Percentiles rank a stretch among this genome's conserved stretches.
These are phyloP conservation scores for Yarrowia bubula DNA, from an alignment of 805 yeast genomes.

Conservation along the genomic window DNA sequence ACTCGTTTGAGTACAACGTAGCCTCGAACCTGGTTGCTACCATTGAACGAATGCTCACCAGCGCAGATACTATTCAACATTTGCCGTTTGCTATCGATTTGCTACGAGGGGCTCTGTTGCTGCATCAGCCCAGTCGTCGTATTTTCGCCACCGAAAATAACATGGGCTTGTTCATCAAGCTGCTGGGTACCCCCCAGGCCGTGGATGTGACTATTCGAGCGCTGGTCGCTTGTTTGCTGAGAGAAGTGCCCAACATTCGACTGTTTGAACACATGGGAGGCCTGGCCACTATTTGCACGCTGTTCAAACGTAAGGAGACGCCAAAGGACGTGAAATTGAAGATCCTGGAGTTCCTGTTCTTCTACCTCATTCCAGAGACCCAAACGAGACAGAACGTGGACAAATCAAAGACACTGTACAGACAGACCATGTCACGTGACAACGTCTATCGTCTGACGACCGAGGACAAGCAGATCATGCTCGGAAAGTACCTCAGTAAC, in stretches of 20 bases:
- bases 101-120: conserved; percentile 58
- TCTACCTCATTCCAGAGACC: conserved; percentile 65
- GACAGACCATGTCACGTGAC: conserved; percentile 30
- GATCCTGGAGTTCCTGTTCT: conserved; percentile 65
- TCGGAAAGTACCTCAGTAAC: conserved; percentile 46
- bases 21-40: conserved; percentile 41
- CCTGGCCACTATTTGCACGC: conserved; percentile 50
- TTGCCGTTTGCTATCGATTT: conserved; percentile 39
- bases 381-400: conserved; percentile 28
- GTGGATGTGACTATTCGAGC: conserved; percentile 50
- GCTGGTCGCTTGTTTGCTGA: conserved; percentile 56
- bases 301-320: conserved; percentile 44
- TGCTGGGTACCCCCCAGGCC: conserved; percentile 34
- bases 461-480: conserved; percentile 46
- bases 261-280: conserved; percentile 59
- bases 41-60: conserved; percentile 30
- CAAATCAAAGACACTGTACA: conserved; percentile 28
- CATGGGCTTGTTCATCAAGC: conserved; percentile 36
- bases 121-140: conserved; percentile 56
- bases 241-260: conserved; percentile 56
- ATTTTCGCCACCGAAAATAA: conserved; percentile 50
- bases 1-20: conserved; percentile 53
- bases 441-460: conserved; percentile 42
- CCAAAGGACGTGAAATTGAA: conserved; percentile 59
- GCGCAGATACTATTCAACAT: conserved; percentile 11